Percentiles rank a stretch among this genome's conserved stretches.
Evolutionary conservation across 1,284 basidiomycete genomes (phyloP).

Genomic region (Cystobasidium sp.): DNA sequence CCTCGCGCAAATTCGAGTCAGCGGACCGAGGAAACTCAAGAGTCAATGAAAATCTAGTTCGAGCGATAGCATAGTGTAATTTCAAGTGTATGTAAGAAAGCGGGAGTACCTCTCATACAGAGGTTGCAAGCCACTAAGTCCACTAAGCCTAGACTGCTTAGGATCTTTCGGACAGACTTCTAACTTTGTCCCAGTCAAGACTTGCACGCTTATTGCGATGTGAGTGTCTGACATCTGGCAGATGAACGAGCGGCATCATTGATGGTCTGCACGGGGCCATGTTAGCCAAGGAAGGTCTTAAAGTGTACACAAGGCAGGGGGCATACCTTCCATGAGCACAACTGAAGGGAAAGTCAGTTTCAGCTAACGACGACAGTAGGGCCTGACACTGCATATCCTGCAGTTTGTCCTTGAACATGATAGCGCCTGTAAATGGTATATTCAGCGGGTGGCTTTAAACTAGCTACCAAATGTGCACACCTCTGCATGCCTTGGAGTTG

Average conservation of each 20-base stretch:
- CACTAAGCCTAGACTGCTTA: neutral
- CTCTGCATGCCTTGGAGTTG: conserved; percentile 91
- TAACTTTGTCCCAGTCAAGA: conserved; percentile 6
- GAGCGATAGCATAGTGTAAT: neutral
- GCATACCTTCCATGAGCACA: conserved; percentile 78
- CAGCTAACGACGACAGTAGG: conserved; percentile 69
- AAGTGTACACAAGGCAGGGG: neutral
- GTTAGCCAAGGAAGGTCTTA: neutral
- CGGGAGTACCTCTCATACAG: too few relatives aligned
- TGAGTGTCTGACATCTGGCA: conserved; percentile 27
- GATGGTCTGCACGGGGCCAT: conserved; percentile 51
- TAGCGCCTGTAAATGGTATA: conserved; percentile 67
- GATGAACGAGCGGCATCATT: conserved; percentile 56
- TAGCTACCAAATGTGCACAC: conserved; percentile 59
- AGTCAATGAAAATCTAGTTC: neutral
- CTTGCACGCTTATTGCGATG: neutral
- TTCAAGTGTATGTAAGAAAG: neutral
- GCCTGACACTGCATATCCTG: conserved; percentile 69
- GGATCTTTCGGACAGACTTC: neutral
- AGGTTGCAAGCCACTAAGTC: too few relatives aligned
- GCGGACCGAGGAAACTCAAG: neutral
- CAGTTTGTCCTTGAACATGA: conserved; percentile 92
- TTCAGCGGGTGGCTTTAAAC: conserved; percentile 19
- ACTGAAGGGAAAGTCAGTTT: conserved; percentile 82
- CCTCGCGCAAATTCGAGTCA: neutral